Percentiles rank a stretch among this genome's conserved stretches.
These are phyloP conservation scores for Cladosporium sp. DNA, from an alignment of 2,329 filamentous ascomycete species.

Conservation along the genomic window DNA sequence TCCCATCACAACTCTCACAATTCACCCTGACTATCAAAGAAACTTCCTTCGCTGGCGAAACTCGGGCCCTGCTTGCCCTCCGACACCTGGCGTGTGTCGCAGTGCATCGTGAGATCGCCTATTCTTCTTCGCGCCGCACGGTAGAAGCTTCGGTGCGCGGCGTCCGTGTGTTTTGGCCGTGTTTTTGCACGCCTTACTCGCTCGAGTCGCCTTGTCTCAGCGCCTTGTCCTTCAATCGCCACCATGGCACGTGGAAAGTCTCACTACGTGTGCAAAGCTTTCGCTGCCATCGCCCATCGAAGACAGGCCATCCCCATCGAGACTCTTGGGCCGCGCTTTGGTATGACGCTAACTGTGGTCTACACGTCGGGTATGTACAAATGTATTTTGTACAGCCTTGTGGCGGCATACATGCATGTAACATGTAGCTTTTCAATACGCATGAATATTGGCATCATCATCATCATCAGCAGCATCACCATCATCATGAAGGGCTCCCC, in stretches of 20 bases:
- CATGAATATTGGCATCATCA: conserved; percentile 5
- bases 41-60: not conserved
- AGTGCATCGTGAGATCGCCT: conserved; percentile 1
- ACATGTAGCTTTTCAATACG: not conserved
- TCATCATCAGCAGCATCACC: not conserved
- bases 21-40: not conserved
- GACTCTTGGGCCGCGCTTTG: conserved; percentile 3
- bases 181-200: not conserved
- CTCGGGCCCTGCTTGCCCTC: not conserved
- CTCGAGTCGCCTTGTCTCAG: conserved; percentile 3
- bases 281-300: not conserved
- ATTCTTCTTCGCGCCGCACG: not conserved
- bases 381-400: not conserved
- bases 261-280: not conserved
- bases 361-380: too few species aligned
- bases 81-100: not conserved
- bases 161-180: not conserved
- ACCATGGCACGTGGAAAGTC: conserved; percentile 10
- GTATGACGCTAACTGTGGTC: not conserved
- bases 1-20: not conserved
- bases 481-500: not conserved
- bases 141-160: conserved; percentile 7
- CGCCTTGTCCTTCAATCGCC: not conserved
- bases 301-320: not conserved
- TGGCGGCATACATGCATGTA: not conserved